A percentile compares a stretch with the other conserved stretches of the same genome.
These are phyloP conservation scores for Populus euphratica DNA, from an alignment of 345 rosid genomes.

Conservation along the genomic window DNA sequence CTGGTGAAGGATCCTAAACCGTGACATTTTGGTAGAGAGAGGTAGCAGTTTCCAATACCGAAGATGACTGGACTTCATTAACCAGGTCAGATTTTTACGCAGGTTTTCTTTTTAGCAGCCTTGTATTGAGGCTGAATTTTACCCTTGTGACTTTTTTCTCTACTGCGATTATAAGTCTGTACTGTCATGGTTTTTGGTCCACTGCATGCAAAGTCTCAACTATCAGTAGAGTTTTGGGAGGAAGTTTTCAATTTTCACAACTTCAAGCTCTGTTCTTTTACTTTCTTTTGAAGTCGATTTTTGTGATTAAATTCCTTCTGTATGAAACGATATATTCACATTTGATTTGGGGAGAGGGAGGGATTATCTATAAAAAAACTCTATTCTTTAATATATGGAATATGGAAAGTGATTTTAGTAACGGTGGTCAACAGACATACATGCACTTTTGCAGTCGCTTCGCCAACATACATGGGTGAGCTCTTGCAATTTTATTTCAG, in stretches of 20 bases:
- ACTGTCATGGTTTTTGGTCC: no score
- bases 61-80: background rate
- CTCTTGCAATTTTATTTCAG: constrained; percentile 24
- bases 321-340: background rate
- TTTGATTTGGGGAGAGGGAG: background rate
- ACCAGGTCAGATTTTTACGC: background rate
- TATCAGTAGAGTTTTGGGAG: background rate
- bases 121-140: background rate
- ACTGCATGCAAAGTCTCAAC: background rate
- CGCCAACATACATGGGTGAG: background rate
- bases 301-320: background rate
- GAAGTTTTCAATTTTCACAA: background rate
- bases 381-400: background rate
- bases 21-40: background rate
- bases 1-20: background rate
- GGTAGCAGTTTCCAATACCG: background rate
- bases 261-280: background rate
- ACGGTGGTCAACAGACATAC: background rate
- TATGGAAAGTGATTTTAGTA: background rate
- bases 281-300: background rate
- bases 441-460: background rate
- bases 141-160: background rate
- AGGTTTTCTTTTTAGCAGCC: background rate
- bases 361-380: background rate
- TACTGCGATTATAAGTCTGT: background rate